Conservation (phyloP, 352 stramenopile species). For the Phytophthora capsici region DNA sequence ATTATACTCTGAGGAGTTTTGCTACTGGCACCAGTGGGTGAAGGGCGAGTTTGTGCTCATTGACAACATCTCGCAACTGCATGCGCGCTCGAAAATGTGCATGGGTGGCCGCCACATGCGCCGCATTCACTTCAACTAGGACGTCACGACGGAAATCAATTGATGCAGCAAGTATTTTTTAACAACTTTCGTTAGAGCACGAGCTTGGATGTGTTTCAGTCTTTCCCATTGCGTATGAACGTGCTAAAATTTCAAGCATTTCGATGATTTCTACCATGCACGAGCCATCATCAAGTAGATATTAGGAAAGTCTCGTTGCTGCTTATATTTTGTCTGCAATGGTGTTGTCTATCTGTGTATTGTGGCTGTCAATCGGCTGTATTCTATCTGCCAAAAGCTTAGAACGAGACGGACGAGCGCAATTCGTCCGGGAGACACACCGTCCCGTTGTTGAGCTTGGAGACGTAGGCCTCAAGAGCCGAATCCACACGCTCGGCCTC, state of each 20-base stretch:
- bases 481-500: slow-evolving; percentile 60
- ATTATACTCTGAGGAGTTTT: slow-evolving; percentile 27
- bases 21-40: slow-evolving; percentile 21
- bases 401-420: slow-evolving; percentile 37
- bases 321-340: slow-evolving; percentile 29
- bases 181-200: slow-evolving; percentile 2
- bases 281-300: too few species aligned
- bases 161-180: too few species aligned
- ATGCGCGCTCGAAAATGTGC: slow-evolving; percentile 18
- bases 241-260: not conserved
- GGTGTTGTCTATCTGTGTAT: slow-evolving; percentile 22
- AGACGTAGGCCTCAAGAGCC: slow-evolving; percentile 53
- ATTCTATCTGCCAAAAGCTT: slow-evolving; percentile 9
- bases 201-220: slow-evolving; percentile 12
- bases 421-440: slow-evolving; percentile 34
- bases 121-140: slow-evolving; percentile 29
- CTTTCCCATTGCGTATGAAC: slow-evolving; percentile 18
- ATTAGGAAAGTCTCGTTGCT: slow-evolving; percentile 2
- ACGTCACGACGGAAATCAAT: not conserved
- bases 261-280: not conserved
- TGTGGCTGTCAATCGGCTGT: slow-evolving; percentile 12
- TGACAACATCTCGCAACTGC: slow-evolving; percentile 28
- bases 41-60: slow-evolving; percentile 35
- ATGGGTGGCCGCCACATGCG: slow-evolving; percentile 28
- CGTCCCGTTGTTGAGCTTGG: slow-evolving; percentile 15